Evolutionary conservation across 192 early-diverging fungal genomes (phyloP).

Genomic region (Backusella luteola): DNA sequence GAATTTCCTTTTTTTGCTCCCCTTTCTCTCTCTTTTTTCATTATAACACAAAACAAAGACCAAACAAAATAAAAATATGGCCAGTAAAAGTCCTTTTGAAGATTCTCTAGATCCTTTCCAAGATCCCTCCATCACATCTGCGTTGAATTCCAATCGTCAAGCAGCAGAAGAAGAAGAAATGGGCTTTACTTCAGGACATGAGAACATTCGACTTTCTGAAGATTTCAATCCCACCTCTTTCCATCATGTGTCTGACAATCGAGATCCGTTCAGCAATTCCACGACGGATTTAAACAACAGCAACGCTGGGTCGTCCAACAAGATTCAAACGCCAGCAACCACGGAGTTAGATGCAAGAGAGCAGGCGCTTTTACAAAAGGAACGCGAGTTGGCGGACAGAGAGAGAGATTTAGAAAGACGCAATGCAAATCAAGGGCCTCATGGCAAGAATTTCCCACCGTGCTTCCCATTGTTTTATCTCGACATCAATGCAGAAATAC

Average conservation of each 20-base stretch:
- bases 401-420: slow-evolving; percentile 67
- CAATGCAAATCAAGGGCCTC: slow-evolving; percentile 56
- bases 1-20: background rate
- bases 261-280: slow-evolving; percentile 23
- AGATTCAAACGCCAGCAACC: background rate
- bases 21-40: background rate
- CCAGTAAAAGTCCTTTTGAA: slow-evolving; percentile 28
- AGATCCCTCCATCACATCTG: slow-evolving; percentile 40
- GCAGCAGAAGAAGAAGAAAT: slow-evolving; percentile 5
- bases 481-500: slow-evolving; percentile 73
- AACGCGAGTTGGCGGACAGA: slow-evolving; percentile 73
- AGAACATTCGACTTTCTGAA: slow-evolving; percentile 9
- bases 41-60: background rate
- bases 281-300: background rate
- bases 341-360: slow-evolving; percentile 52
- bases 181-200: background rate
- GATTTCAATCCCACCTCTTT: slow-evolving; percentile 23
- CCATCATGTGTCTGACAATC: slow-evolving; percentile 19
- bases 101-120: slow-evolving; percentile 40
- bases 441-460: slow-evolving; percentile 73
- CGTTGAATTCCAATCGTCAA: slow-evolving; percentile 25
- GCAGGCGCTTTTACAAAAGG: slow-evolving; percentile 68
- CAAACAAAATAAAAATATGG: background rate
- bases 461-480: slow-evolving; percentile 83
- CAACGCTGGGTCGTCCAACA: background rate